Evolutionary conservation across 331 rosid genomes (phyloP), one percentile per base, ranked within the genome.

Genomic region (Rhamnella rubrinervis): DNA sequence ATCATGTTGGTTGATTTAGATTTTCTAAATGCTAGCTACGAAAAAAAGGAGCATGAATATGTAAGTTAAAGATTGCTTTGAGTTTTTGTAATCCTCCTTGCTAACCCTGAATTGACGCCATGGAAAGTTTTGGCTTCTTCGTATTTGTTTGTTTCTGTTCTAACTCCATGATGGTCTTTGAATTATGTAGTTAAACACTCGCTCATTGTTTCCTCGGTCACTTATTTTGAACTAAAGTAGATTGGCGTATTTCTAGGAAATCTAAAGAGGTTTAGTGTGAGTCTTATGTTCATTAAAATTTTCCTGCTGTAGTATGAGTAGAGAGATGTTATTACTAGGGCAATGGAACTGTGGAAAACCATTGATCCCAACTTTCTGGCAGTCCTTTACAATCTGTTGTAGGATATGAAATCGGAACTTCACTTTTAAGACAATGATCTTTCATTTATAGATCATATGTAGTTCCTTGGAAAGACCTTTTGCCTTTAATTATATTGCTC

Each of bases 91-190:
- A 67, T 66, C 52, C 57, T 51, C 18, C 71, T 38, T 59, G 8
- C 77, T 66, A 14, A 65, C 75, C 58, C 73, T 49, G 20, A 73
- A 68, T 72, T 63, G 77, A 74, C 23, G 63, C 73, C 64, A 56
- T 61, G 73, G 26, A 68, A 40, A 8, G 20, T 53, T 71, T 70
- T 63, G 64, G n/a, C 67, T 50, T 78, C 71, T 69, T 80, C 47
- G 55, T 66, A 55, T 66, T 50, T 61, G 66, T 56, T 59, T 63
- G 46, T 17, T 26, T 44, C 5, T 77, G 46, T 60, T 23, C 23
- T 23, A 23, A 23, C 1, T 23, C 16, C 25, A 44, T 28, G 35
- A 51, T 50, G 71, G 13, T 63, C 56, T 78, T 23, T 78, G 55
- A 61, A 64, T 35, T 55, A 53, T 62, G 61, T 67, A 70, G 71